Evolutionary conservation across 2,329 filamentous ascomycete species (phyloP).

Genomic region (Sporothrix globosa): DNA sequence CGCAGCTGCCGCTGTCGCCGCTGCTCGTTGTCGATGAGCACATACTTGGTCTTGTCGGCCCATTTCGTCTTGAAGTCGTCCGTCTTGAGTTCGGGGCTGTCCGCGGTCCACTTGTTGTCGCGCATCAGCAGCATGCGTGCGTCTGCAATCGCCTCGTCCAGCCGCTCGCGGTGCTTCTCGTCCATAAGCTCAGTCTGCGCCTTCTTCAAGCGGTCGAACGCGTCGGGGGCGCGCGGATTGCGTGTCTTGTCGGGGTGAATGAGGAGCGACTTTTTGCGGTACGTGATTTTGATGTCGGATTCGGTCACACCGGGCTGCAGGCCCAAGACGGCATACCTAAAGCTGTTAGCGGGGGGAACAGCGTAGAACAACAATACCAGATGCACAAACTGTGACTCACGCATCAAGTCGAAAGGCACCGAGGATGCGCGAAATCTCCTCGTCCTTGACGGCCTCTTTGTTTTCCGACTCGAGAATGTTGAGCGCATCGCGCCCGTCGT

Average conservation of each 20-base stretch:
- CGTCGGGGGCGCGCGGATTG: conserved; percentile 87
- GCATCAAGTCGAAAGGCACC: conserved; percentile 78
- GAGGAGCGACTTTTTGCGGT: conserved; percentile 96
- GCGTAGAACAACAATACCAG: not conserved
- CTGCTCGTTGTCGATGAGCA: conserved; percentile 91
- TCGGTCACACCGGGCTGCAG: conserved; percentile 94
- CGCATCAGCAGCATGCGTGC: conserved; percentile 93
- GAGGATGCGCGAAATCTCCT: conserved; percentile 92
- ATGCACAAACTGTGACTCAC: conserved; percentile 44
- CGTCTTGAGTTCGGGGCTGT: conserved; percentile 84
- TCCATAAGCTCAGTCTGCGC: conserved; percentile 90
- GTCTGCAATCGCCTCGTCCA: conserved; percentile 95
- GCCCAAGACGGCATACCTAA: conserved; percentile 87
- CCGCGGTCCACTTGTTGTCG: conserved; percentile 88
- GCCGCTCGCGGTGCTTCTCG: conserved; percentile 81
- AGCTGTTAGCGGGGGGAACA: not conserved
- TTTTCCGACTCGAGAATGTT: conserved; percentile 80
- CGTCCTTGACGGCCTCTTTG: conserved; percentile 95
- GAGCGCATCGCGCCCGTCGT: conserved; percentile 63
- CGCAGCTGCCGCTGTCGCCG: conserved; percentile 82
- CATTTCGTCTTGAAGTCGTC: conserved; percentile 81
- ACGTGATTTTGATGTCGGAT: conserved; percentile 90
- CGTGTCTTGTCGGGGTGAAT: conserved; percentile 98
- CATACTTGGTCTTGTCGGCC: conserved; percentile 86
- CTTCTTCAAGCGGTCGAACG: conserved; percentile 95